Evolutionary conservation across 2,329 filamentous ascomycete species (phyloP), one percentile per base, ranked within the genome.

Genomic region (Aspergillus luchuensis): DNA sequence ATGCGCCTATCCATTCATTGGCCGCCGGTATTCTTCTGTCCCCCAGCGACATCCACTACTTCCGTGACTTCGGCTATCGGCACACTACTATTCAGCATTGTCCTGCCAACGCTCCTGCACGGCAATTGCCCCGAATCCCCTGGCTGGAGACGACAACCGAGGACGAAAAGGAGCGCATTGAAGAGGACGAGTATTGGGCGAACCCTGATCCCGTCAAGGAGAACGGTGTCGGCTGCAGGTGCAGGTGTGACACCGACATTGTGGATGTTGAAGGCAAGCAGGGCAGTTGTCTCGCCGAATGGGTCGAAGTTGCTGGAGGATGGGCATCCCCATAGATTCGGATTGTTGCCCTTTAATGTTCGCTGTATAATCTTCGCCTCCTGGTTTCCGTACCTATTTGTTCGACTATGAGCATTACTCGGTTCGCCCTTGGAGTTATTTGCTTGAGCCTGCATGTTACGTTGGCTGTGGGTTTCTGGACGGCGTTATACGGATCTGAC

Each of bases 1-100:
- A 99, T 79, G 95, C 95, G 60, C 95, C 95, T 13, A 97, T 99
- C 69, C 95, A 99, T 80, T 99, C 95, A 39, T 89, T 99, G 55
- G 95, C 95, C 28, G 94, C 95, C 25, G 95, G 95, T 68, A 91
- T 90, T 36, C 87, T 99, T 15, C 85, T 99, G 33, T 84, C 87
- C 2, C 88, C 91, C 50, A 82, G 84, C 57, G 92, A 99, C 72
- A 91, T 99, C 62, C 95, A 99, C 79, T 99, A 99, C 81, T 99
- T 99, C 88, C 92, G 95, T 69, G 95, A 99, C 76, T 94, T 98
- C 79, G 95, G 95, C 58, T 99, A 99, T 80, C 87, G 95, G 72
- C 95, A 99, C 79, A 99, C 95, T 6, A 99, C 95, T 3, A 99
- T 99, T 73, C 94, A 98, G 79, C 95, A 99, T 78, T 99, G 95